Evolutionary conservation across 495 filamentous ascomycete species (phyloP).

Genomic region (Recurvomyces mirabilis): DNA sequence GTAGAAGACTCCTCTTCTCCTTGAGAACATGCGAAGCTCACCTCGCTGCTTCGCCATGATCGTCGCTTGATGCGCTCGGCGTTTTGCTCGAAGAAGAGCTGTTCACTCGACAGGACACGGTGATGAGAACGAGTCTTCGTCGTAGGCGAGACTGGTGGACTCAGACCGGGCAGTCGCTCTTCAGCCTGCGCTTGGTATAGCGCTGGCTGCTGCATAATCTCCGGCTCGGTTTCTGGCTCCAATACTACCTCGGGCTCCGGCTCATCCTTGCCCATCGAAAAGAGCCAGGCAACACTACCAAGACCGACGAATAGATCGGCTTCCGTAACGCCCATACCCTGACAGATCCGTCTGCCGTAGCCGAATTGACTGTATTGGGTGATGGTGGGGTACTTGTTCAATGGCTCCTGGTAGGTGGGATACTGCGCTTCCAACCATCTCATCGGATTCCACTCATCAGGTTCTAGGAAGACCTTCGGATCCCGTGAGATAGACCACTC

Average conservation of each 20-base stretch:
- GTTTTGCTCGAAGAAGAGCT: slow-evolving; percentile 5
- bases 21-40: no score
- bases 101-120: no score
- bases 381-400: slow-evolving; percentile 44
- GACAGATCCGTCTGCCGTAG: slow-evolving; percentile 49
- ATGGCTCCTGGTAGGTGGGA: slow-evolving; percentile 45
- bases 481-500: slow-evolving; percentile 33
- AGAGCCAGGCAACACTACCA: slow-evolving; percentile 49
- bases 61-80: slow-evolving; percentile 1
- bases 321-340: slow-evolving; percentile 45
- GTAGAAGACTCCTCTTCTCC: no score
- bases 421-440: slow-evolving; percentile 32
- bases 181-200: no score
- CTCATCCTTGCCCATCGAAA: slow-evolving; percentile 35
- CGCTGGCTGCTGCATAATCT: no score
- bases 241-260: background rate
- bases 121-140: no score
- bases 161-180: no score
- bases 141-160: no score
- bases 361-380: slow-evolving; percentile 47
- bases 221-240: background rate
- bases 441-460: slow-evolving; percentile 29
- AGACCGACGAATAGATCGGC: slow-evolving; percentile 46
- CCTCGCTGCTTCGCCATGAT: background rate
- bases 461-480: slow-evolving; percentile 25